These are phyloP conservation scores for Termitomyces sp. DNA, from an alignment of 768 basidiomycete genomes.

Conservation along the genomic window DNA sequence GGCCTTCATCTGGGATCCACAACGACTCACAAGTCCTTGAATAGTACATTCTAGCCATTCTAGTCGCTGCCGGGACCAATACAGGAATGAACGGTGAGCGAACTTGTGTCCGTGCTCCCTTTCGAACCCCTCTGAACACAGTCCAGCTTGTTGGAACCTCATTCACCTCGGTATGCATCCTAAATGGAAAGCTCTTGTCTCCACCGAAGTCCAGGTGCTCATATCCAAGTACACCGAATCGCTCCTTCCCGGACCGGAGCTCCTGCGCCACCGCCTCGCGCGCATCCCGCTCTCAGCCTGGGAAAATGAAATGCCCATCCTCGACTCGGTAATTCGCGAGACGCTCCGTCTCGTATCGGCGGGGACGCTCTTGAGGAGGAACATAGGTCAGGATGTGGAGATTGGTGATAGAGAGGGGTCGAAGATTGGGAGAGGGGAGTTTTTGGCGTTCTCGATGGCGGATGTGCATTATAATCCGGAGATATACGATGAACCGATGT, in stretches of 20 bases:
- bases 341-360: constrained; percentile 29
- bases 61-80: constrained; percentile 34
- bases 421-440: constrained; percentile 27
- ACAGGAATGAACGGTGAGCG: constrained; percentile 30
- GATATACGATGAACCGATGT: constrained; percentile 28
- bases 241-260: constrained; percentile 14
- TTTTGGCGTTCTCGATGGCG: constrained; percentile 27
- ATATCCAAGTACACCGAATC: constrained; percentile 23
- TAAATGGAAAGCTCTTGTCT: constrained; percentile 29
- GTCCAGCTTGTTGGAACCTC: constrained; percentile 32
- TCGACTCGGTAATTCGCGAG: constrained; percentile 36
- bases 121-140: background rate
- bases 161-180: constrained; percentile 28
- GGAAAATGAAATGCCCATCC: constrained; percentile 33
- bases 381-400: constrained; percentile 23
- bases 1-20: background rate
- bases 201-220: constrained; percentile 26
- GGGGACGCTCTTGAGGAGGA: constrained; percentile 29
- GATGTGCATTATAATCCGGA: constrained; percentile 31
- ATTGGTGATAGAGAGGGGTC: constrained; percentile 15
- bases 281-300: constrained; percentile 32
- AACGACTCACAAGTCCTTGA: background rate
- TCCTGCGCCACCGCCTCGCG: constrained; percentile 29
- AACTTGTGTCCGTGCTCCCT: background rate
- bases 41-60: constrained; percentile 26